Base-by-base conservation (phyloP, 345 rosid species). In the Mercurialis annua region DNA sequence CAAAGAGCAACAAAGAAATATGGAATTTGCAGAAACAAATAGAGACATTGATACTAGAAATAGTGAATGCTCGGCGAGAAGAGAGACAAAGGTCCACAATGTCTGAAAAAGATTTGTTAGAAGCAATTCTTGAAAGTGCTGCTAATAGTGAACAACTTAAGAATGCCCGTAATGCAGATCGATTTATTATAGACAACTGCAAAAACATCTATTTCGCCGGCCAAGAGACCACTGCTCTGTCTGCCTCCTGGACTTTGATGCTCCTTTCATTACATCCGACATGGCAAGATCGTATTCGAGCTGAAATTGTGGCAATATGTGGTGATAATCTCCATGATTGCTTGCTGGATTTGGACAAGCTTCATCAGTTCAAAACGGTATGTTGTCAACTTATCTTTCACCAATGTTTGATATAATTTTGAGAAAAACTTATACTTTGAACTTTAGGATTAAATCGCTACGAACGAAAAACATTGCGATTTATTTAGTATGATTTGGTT, bases 161-260 rank as follows among this genome's bases (percentile, higher is more conserved):
- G 10, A 20, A 29, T 24, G 1, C 7, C 26, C 46, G 12, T 20
- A 24, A 66, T 51, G 7, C 53, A 27, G 62, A 80, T 17, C 27
- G 72, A 1, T 71, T 67, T 52, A 2, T 80, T 1, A 70, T 73
- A 11, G 83, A 76, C 72, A 77, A 27, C 1, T 77, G 81, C 76
- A 75, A 75, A 57, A 77, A 75, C 64, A 78, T 81, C 6, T 75
- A 78, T 64, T 72, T 78, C 2, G 81, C 81, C 34, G 84, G 84
- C 49, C 56, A 75, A 2, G 81, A 71, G 56, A 66, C 78, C 10
- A 75, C 78, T 15, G 70, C 78, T 21, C 51, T 67, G 4, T 20
- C 80, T 7, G 71, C 75, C 23, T 68, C 84, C 18, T 75, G 84
- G 84, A 46, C 53, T n/a, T 46, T 75, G 66, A 66, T 81, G 84